Evolutionary conservation across 164 flowering plant species (phyloP).

Genomic region (Aristolochia fimbriata): DNA sequence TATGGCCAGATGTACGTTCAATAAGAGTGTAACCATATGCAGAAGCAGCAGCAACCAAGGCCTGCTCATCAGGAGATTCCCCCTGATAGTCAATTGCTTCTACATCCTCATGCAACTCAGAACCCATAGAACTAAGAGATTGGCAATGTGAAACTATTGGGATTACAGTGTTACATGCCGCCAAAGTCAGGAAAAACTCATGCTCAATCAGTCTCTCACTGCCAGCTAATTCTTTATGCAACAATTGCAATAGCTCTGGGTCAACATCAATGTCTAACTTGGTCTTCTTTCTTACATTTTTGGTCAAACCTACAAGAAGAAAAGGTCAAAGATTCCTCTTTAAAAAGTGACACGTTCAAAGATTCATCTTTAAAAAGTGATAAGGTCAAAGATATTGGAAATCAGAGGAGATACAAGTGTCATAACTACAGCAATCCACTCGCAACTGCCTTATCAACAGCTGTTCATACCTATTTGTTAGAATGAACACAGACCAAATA

Average conservation of each 20-base stretch:
- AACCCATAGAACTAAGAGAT: slow-evolving; percentile 12
- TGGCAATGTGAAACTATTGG: slow-evolving; percentile 34
- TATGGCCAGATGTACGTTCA: slow-evolving; percentile 96
- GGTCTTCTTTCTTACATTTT: slow-evolving; percentile 39
- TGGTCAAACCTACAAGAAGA: slow-evolving; percentile 8
- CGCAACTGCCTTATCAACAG: no score
- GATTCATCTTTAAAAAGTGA: background rate
- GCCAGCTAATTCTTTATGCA: slow-evolving; percentile 39
- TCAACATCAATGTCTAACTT: slow-evolving; percentile 51
- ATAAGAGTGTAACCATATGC: slow-evolving; percentile 90
- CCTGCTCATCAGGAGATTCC: slow-evolving; percentile 97
- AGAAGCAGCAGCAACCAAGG: slow-evolving; percentile 84
- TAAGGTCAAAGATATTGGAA: no score
- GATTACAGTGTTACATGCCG: slow-evolving; percentile 89
- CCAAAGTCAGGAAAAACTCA: slow-evolving; percentile 82
- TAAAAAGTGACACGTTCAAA: no score
- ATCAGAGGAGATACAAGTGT: no score
- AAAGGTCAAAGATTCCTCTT: background rate
- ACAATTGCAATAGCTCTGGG: slow-evolving; percentile 42
- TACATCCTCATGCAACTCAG: slow-evolving; percentile 20
- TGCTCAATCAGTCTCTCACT: slow-evolving; percentile 65
- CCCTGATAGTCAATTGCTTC: slow-evolving; percentile 73
- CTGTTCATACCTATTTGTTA: no score
- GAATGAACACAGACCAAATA: no score
- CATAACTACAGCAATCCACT: no score